Percentiles rank a stretch among this genome's conserved stretches.
Conservation (phyloP, 2,329 filamentous ascomycete species). For the Apiospora marii region DNA sequence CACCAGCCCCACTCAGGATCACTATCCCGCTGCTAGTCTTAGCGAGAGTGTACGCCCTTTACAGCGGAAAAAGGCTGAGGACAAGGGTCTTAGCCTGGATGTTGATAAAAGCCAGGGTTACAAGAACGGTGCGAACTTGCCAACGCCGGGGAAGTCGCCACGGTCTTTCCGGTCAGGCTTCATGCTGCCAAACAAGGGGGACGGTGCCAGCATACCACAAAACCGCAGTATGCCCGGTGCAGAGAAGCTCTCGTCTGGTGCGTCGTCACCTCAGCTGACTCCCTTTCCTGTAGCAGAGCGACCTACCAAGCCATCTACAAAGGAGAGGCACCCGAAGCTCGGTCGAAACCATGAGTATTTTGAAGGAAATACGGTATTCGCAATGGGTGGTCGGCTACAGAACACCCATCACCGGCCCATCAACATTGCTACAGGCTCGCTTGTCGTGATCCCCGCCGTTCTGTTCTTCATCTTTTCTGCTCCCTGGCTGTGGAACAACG, state of each 20-base stretch:
- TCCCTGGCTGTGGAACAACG: conserved; percentile 83
- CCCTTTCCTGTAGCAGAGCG: background rate
- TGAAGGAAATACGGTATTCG: conserved; percentile 91
- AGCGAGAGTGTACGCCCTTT: conserved; percentile 83
- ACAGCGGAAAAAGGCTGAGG: conserved; percentile 57
- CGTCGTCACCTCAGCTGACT: conserved; percentile 73
- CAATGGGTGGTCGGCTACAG: conserved; percentile 82
- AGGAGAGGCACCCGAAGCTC: conserved; percentile 42
- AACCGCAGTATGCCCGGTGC: conserved; percentile 71
- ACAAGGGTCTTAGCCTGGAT: conserved; percentile 61
- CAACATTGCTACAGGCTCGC: conserved; percentile 83
- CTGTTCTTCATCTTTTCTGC: conserved; percentile 90
- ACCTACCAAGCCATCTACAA: conserved; percentile 39
- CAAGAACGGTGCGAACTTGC: conserved; percentile 58
- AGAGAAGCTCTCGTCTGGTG: conserved; percentile 83
- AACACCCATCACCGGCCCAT: conserved; percentile 89
- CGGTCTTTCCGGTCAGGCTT: conserved; percentile 81
- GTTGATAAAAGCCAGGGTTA: conserved; percentile 65
- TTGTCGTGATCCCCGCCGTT: conserved; percentile 79
- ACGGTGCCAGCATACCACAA: conserved; percentile 54
- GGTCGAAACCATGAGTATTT: conserved; percentile 92
- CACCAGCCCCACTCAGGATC: conserved; percentile 73
- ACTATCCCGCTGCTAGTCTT: conserved; percentile 66
- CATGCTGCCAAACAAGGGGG: conserved; percentile 66
- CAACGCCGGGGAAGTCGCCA: conserved; percentile 73